Base-by-base conservation (phyloP, 2,329 filamentous ascomycete species). In the Amauroascus niger region DNA sequence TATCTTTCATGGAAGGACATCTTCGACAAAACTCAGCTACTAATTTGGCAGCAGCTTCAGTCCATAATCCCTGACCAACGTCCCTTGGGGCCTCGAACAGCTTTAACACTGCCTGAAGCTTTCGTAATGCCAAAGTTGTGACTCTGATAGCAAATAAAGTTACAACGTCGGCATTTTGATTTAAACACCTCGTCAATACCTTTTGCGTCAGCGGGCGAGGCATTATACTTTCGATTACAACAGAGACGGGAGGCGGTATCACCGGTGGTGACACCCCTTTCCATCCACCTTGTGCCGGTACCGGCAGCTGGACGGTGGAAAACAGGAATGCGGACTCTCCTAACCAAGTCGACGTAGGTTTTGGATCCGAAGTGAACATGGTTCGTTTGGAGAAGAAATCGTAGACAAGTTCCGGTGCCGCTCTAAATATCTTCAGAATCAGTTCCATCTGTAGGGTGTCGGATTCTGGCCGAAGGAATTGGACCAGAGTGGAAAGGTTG, bases 311-410 rank as follows among this genome's bases (percentile, higher is more conserved):
- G 44, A 96, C 82, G 1, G 84, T 81, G 57, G 86, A 86, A 68
- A 94, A 95, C 4, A 98, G 72, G 58, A 97, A 88, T 0, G 89
- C 83, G 0, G 89, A 88, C 65, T 94, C 95, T 40, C 91, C 90
- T 60, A 97, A 87, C 93, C 93, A 98, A 0, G 89, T 93, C 43
- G 89, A 84, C 2, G 89, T 93, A 4, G 94, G 77, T 65, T 95
- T 97, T 0, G 93, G 90, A 40, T 97, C 90, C 58, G 95, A 88
- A 0, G 84, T 81, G 63, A 97, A 93, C 52, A 84, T 80, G 56
- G 80, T 83, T 64, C 88, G 90, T 65, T 81, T 83, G 41, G 82
- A 76, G 64, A 95, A 97, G 67, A 94, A 98, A 63, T 89, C 83
- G 41, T 88, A 86, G 1, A 95, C 80, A 2, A 97, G 77, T 69